These are phyloP conservation scores for Trypanosoma congolense DNA, from an alignment of 208 protist species.

Conservation along the genomic window DNA sequence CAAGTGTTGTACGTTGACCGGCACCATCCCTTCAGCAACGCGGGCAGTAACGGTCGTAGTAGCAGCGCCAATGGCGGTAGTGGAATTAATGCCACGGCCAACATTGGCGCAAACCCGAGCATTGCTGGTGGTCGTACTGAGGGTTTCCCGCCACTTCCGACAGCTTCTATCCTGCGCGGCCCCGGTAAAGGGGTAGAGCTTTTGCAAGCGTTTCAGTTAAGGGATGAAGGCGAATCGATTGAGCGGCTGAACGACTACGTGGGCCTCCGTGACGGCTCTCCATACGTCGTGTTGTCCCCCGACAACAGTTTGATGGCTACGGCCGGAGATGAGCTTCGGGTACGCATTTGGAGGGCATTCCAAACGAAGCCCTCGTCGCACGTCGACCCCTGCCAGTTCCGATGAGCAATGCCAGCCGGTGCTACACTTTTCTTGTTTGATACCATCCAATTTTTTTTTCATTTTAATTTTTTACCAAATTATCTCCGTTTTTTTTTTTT, in stretches of 20 bases:
- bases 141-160: neutral
- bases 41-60: neutral
- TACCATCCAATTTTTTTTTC: too few relatives aligned
- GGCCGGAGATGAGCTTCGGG: conserved; percentile 12
- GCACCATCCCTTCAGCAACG: conserved; percentile 7
- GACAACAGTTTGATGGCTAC: conserved; percentile 14
- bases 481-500: too few relatives aligned
- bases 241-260: conserved; percentile 8
- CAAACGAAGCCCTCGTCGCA: neutral
- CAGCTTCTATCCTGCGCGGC: neutral
- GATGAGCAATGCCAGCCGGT: conserved; percentile 7
- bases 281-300: conserved; percentile 20
- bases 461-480: too few relatives aligned
- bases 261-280: neutral
- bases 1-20: conserved; percentile 14
- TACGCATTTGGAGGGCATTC: conserved; percentile 22
- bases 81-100: neutral
- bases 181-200: neutral
- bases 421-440: neutral
- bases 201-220: conserved; percentile 18
- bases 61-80: neutral
- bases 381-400: conserved; percentile 10
- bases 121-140: neutral
- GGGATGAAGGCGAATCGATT: conserved; percentile 9
- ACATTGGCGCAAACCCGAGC: neutral